Base-by-base conservation (phyloP, 2,329 filamentous ascomycete genomes). In the Anthostomella pinea region DNA sequence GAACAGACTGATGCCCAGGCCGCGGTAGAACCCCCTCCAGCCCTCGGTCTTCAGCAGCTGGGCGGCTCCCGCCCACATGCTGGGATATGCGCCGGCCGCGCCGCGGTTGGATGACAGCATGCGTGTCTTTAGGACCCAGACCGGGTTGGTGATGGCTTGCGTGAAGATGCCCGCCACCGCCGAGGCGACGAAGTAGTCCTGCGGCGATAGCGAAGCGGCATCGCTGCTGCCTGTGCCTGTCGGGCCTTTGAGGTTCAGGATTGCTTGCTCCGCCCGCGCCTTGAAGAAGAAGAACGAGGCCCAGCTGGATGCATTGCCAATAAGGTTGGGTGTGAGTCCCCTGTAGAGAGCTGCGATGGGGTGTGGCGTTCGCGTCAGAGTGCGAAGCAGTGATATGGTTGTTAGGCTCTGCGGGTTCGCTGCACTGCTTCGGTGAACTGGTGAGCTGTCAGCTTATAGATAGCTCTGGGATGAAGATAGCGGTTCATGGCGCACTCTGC, bases 91-190 rank as follows among this genome's bases (percentile, higher is more conserved):
- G 10, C 88, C 88, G 2, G 74, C 77, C 5, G 80, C 74, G 36
- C 77, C 72, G 32, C 79, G 77, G 49, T 93, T 87, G 4, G 87
- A 90, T 19, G 89, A 88, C 16, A 97, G 72, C 89, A 98, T 97
- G 46, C 93, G 85, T 7, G 91, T 97, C 70, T 97, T 97, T 61
- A 98, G 81, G 3, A 98, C 93, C 93, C 93, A 98, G 53, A 98
- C 83, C 3, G 93, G 93, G 60, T 97, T 97, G 19, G 93, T 97
- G 48, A 91, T 73, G 19, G 87, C 67, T 27, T 90, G 85, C 2
- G 89, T 95, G 25, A 87, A 63, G 13, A 84, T 70, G 19, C 91
- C 90, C 48, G 75, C 69, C 18, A 73, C 56, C n/a, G 70, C 85
- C 21, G 86, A 90, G 4, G 89, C 80, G 30, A 84, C 54, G 59